These are phyloP conservation scores for Trichocomaceae sp. DNA, from an alignment of 2,329 filamentous ascomycete species.

Conservation along the genomic window DNA sequence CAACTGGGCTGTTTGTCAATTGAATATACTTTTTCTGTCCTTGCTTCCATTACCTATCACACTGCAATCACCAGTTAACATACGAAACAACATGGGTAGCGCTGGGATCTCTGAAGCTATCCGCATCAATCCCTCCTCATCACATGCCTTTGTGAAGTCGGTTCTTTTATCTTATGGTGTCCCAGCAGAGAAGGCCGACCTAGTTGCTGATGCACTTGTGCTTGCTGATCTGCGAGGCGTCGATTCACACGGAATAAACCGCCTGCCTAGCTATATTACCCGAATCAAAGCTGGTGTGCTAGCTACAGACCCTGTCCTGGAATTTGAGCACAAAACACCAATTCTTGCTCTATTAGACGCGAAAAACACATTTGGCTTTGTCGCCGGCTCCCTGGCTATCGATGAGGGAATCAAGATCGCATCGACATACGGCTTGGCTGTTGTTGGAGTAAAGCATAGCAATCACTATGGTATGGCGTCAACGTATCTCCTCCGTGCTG, in stretches of 20 bases:
- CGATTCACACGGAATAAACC: conserved; percentile 23
- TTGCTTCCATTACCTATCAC: too few relatives aligned
- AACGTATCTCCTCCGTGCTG: conserved; percentile 20
- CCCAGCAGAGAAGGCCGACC: background rate
- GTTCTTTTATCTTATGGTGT: too few relatives aligned
- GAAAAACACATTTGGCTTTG: conserved; percentile 25
- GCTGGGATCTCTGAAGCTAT: too few relatives aligned
- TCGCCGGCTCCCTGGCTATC: conserved; percentile 21
- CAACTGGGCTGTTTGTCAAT: too few relatives aligned
- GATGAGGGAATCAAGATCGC: conserved; percentile 16
- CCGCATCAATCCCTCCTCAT: too few relatives aligned
- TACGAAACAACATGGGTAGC: too few relatives aligned
- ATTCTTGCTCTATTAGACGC: conserved; percentile 24
- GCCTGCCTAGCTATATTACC: conserved; percentile 19
- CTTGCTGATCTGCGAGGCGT: conserved; percentile 23
- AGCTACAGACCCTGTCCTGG: conserved; percentile 15
- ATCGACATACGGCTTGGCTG: conserved; percentile 19
- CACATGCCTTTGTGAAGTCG: too few relatives aligned
- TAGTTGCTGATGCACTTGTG: conserved; percentile 18
- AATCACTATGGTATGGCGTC: conserved; percentile 27
- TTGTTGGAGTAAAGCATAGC: conserved; percentile 19
- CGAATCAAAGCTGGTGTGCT: conserved; percentile 19
- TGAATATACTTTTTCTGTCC: too few relatives aligned
- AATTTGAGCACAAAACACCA: conserved; percentile 20
- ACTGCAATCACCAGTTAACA: too few relatives aligned